Evolutionary conservation across 1,284 basidiomycete genomes (phyloP).

Genomic region (Papiliotrema laurentii): DNA sequence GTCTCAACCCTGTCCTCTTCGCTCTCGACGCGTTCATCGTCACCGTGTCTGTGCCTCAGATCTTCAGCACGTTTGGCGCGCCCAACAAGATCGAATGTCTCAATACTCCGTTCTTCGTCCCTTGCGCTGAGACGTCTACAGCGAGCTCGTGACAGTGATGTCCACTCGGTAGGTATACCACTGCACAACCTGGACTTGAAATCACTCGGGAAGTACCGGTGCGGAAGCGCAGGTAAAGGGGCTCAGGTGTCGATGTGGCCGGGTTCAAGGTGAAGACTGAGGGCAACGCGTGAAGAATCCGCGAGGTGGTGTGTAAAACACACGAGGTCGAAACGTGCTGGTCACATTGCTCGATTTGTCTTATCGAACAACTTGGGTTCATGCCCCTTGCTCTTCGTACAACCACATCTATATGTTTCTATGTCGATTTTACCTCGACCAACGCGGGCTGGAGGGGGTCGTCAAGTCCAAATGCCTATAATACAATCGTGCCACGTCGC

Average conservation of each 20-base stretch:
- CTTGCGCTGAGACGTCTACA: not conserved
- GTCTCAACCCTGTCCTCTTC: constrained; percentile 19
- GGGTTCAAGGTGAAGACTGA: not conserved
- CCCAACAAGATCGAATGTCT: constrained; percentile 11
- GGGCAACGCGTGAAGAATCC: too few species aligned
- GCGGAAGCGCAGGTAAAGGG: too few species aligned
- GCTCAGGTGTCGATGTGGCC: not conserved
- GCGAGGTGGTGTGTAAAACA: too few species aligned
- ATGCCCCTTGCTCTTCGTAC: too few species aligned
- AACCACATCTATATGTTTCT: too few species aligned
- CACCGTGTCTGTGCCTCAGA: constrained; percentile 24
- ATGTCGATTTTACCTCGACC: too few species aligned
- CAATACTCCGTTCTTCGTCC: not conserved
- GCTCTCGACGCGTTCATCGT: constrained; percentile 29
- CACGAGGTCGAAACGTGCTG: too few species aligned
- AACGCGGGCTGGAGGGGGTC: not conserved
- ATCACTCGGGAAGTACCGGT: too few species aligned
- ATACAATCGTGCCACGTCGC: too few species aligned
- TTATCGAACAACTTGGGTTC: too few species aligned
- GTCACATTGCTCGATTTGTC: too few species aligned
- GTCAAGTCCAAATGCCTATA: not conserved
- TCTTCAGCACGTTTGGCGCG: constrained; percentile 19
- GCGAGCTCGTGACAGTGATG: not conserved
- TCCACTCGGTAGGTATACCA: not conserved
- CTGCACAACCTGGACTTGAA: too few species aligned